Base-by-base conservation (phyloP, 768 basidiomycete genomes). In the Hypholoma fasciculare region DNA sequence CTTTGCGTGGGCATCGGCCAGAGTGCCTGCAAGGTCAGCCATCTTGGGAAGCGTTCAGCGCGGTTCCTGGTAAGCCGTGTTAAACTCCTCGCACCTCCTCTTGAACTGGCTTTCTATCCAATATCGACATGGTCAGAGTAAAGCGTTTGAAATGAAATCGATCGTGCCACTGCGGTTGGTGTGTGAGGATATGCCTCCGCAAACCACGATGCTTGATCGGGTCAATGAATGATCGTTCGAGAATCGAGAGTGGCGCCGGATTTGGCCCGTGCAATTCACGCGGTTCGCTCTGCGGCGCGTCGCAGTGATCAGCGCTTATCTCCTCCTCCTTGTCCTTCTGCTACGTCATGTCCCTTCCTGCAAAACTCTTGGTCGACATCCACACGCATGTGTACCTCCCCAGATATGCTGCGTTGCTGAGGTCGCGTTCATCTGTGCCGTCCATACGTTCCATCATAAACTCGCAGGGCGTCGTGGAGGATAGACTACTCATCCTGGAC, bases 381-480 rank as follows among this genome's bases (percentile, higher is more conserved):
- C 93, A 95, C 76, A 91, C 90, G 4, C 93, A 95, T 62, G 82
- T 94, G 42, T 95, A 92, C 67, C 81, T 92, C 17, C 90, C 92
- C 2, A 81, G 89, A 36, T 94, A 95, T 70, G 83, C 86, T 17
- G 75, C 85, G 0, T 73, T 92, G 50, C 76, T 94, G 47, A 82
- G 90, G 42, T 76, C 83, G 36, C 83, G 93, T 42, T 71, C 81
- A 3, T 69, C 75, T 14, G 88, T 84, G 1, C 91, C 92, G 20
- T 81, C 86, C 40, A 92, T 93, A 62, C 78, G 89, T 58, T 70
- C 75, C 11, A 74, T 75, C 37, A 70, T 70, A 1, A 76, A 70
- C 12, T 71, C 76, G 16, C 76, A 83, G 19, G 82, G 80, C 40
- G 71, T 72, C 58, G 65, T 71, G 2, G 88, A 90, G 48, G 89